A percentile compares a stretch with the other conserved stretches of the same genome.
Conservation (phyloP, 345 rosid genomes). For the Diplotaxis tenuifolia region DNA sequence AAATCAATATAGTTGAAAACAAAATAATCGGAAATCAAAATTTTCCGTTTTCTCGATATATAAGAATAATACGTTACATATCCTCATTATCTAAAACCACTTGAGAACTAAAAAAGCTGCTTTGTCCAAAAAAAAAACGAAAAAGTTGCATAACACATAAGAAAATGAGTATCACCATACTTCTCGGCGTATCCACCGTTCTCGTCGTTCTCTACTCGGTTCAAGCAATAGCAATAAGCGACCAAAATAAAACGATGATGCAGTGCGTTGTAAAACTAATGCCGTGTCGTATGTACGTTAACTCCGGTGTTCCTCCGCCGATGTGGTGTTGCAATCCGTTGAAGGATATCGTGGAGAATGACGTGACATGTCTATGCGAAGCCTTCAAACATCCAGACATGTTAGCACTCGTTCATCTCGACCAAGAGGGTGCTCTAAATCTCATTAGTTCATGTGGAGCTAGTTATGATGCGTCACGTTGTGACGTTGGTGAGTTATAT, state of each 20-base stretch:
- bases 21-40: not conserved
- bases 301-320: slow-evolving; percentile 30
- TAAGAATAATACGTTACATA: not conserved
- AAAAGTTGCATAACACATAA: not conserved
- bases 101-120: not conserved
- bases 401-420: slow-evolving; percentile 35
- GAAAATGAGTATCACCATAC: slow-evolving; percentile 1
- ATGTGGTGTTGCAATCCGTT: slow-evolving; percentile 51
- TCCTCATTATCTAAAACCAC: not conserved
- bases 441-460: slow-evolving; percentile 54
- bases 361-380: slow-evolving; percentile 47
- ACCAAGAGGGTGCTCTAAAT: slow-evolving; percentile 41
- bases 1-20: slow-evolving; percentile 1
- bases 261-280: slow-evolving; percentile 44
- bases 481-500: slow-evolving; percentile 33
- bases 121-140: no score
- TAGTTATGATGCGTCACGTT: slow-evolving; percentile 32
- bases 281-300: slow-evolving; percentile 48
- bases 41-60: not conserved
- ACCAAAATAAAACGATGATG: slow-evolving; percentile 12
- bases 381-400: slow-evolving; percentile 34
- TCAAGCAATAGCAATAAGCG: slow-evolving; percentile 3
- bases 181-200: not conserved
- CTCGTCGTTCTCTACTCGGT: slow-evolving; percentile 4
- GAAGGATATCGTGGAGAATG: slow-evolving; percentile 30